Base-by-base conservation (phyloP, 352 stramenopile genomes). In the Pythium monospermum region DNA sequence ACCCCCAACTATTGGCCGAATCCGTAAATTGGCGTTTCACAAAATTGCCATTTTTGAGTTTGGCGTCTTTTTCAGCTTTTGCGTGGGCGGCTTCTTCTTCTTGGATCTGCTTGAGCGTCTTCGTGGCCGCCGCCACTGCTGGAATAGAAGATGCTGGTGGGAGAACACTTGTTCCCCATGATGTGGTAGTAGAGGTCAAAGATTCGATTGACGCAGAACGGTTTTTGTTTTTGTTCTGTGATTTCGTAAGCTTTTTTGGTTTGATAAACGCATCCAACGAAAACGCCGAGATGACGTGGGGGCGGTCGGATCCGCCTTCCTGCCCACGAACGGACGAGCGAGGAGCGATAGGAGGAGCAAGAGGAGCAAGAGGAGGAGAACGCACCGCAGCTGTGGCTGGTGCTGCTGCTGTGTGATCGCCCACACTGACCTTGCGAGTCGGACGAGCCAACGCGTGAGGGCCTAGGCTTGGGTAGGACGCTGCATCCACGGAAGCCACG, bases 1-100 rank as follows among this genome's bases (percentile, higher is more conserved):
- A 37, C 0, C 78, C 78, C 78, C 78, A 90, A 35, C 78, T 86
- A 43, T 90, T 90, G 7, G 87, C 54, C 2, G 78, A 87, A 6
- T 71, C 82, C 19, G 63, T 30, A 16, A 65, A 69, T 10, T 65
- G 62, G 1, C n/a, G n/a, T n/a, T n/a, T n/a, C n/a, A 55, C 44
- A 51, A 61, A 64, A 7, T 58, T 53, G 13, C 71, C 59, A 37
- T 77, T 56, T 2, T 64, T 67, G 19, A 64, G 60, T 55, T 87
- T 89, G 15, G 72, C 66, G 10, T 69, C 66, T 7, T 66, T 64
- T 37, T 85, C 70, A 1, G 62, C 59, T 3, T 59, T 62, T 23
- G 56, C 63, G 6, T 54, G 54, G 11, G 66, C 66, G 26, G 84
- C 62, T 44, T 89, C 78, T 48, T 89, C 78, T 8, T 69, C 53